These are phyloP conservation scores for Lachancea mirantina DNA, from an alignment of 805 yeast genomes.

Conservation along the genomic window DNA sequence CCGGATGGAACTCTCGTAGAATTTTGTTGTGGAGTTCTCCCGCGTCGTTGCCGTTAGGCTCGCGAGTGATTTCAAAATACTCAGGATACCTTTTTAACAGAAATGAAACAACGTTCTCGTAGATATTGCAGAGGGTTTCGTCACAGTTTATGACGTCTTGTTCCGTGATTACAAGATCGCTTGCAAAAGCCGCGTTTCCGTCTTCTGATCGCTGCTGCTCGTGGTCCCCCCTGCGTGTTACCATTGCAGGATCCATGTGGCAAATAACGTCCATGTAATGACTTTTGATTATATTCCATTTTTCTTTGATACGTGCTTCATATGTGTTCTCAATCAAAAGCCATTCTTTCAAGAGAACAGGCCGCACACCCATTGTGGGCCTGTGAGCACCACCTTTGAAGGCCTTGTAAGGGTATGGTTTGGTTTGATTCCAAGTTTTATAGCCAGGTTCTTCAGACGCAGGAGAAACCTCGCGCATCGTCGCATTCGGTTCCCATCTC, in stretches of 20 bases:
- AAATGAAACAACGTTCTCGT: slow-evolving; percentile 36
- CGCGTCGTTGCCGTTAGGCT: slow-evolving; percentile 17
- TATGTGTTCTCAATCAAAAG: slow-evolving; percentile 58
- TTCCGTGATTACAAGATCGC: slow-evolving; percentile 20
- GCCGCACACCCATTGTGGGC: slow-evolving; percentile 56
- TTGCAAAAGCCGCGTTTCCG: slow-evolving; percentile 16
- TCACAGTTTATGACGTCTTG: slow-evolving; percentile 18
- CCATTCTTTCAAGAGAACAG: slow-evolving; percentile 46
- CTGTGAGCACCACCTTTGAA: slow-evolving; percentile 54
- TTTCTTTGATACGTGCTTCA: slow-evolving; percentile 36
- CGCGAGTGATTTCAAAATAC: slow-evolving; percentile 33
- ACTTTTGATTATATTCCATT: slow-evolving; percentile 18
- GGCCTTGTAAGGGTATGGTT: slow-evolving; percentile 47
- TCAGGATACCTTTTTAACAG: slow-evolving; percentile 46
- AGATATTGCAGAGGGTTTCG: slow-evolving; percentile 43
- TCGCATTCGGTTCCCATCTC: slow-evolving; percentile 29
- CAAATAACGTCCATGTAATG: slow-evolving; percentile 16
- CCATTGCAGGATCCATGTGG: slow-evolving; percentile 17
- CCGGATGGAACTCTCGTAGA: slow-evolving; percentile 36
- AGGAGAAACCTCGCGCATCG: slow-evolving; percentile 28
- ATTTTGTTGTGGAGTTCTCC: slow-evolving; percentile 33
- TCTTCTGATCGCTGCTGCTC: no score
- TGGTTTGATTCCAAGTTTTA: slow-evolving; percentile 33
- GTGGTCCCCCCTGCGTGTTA: background rate
- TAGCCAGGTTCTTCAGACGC: slow-evolving; percentile 7